Percentiles rank a stretch among this genome's conserved stretches.
Evolutionary conservation across 2,329 filamentous ascomycete species (phyloP).

Genomic region (Aspergillus latus): DNA sequence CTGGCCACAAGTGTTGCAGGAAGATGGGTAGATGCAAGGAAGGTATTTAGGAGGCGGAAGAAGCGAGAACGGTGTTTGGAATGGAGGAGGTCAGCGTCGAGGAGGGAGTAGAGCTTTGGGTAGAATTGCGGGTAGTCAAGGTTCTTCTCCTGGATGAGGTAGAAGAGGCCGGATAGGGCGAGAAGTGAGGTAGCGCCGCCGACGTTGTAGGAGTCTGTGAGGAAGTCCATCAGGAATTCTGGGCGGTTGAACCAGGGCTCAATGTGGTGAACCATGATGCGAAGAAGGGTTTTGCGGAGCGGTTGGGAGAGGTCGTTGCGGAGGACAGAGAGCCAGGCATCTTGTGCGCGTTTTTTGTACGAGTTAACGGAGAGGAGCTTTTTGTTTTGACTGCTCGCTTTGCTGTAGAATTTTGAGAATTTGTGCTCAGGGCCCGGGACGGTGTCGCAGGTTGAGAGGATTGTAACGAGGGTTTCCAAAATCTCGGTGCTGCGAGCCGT

Average conservation of each 20-base stretch:
- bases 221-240: constrained; percentile 90
- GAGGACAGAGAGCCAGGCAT: constrained; percentile 81
- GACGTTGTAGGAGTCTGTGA: constrained; percentile 88
- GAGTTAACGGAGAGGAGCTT: constrained; percentile 66
- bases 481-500: constrained; percentile 27
- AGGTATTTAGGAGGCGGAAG: constrained; percentile 87
- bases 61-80: constrained; percentile 93
- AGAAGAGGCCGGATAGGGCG: constrained; percentile 89
- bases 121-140: constrained; percentile 96
- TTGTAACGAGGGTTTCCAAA: constrained; percentile 40
- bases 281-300: constrained; percentile 76
- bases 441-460: constrained; percentile 58
- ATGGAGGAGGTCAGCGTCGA: constrained; percentile 83
- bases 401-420: constrained; percentile 39
- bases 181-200: constrained; percentile 85
- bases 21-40: constrained; percentile 86
- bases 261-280: constrained; percentile 72
- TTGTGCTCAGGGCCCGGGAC: constrained; percentile 55
- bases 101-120: constrained; percentile 84
- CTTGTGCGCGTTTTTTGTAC: constrained; percentile 78
- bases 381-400: constrained; percentile 64
- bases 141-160: constrained; percentile 89
- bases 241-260: constrained; percentile 87
- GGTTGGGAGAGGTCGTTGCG: constrained; percentile 63
- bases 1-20: constrained; percentile 88